Base-by-base conservation (phyloP, 768 basidiomycete species). In the Leccinellum albellum region DNA sequence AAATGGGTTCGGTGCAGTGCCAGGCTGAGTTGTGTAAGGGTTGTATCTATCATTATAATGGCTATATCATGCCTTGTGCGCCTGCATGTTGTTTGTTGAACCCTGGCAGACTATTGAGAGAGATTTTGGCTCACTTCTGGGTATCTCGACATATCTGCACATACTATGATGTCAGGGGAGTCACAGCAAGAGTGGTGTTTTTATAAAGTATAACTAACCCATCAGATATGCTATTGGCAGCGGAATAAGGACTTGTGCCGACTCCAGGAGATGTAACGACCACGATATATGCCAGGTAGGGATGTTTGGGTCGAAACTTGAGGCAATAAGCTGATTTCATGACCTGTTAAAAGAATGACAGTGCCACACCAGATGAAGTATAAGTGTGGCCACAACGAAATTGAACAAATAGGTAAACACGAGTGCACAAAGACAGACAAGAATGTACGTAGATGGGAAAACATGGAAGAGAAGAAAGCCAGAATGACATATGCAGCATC, bases 41-140 rank as follows among this genome's bases (percentile, higher is more conserved):
- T 74, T 75, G 69, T 85, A 85, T 0, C 86, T 84, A 56, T 89
- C 87, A 64, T 87, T 86, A 70, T 88, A 87, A 55, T 79, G 80
- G 28, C 81, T 71, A 17, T 74, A 78, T 61, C 86, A 85, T 14
- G 77, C 82, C 69, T 88, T 84, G 69, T 89, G 84, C 4, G 83
- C 79, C 84, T 88, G 53, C 37, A 31, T n/a, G 21, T 51, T 21
- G 58, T 31, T 37, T 15, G 35, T 59, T 54, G 17, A 35, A 42
- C 44, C 47, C 15, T 21, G 6, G 13, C 37, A 40, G 21, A 3
- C 33, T 3, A 20, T 23, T 2, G 50, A 50, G 4, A 12, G n/a
- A 17, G 6, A 29, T 10, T 14, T 56, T 45, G 15, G 68, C 73
- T 61, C 56, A 75, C 78, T 61, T 78, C 76, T 49, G 68, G 72